Conservation (phyloP, 257 asterid species). For the Plantago major region DNA sequence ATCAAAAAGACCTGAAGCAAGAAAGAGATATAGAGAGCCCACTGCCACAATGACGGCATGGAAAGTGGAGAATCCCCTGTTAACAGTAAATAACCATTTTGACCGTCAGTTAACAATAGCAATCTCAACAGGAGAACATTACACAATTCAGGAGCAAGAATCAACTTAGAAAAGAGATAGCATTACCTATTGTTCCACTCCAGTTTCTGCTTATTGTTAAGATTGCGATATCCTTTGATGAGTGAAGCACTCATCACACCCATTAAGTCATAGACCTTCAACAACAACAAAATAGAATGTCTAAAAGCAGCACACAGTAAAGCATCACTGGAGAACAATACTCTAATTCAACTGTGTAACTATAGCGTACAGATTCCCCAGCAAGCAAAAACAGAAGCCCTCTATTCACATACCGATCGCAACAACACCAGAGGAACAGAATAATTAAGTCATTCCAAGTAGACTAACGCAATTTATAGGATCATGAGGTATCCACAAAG, state of each 20-base stretch:
- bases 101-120: background rate
- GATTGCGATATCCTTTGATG: conserved; percentile 63
- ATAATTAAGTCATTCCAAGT: no score
- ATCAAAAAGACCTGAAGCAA: conserved; percentile 51
- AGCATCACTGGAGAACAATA: no score
- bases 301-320: conserved; percentile 19
- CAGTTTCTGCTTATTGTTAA: conserved; percentile 51
- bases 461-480: no score
- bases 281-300: conserved; percentile 31
- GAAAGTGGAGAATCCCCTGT: conserved; percentile 91
- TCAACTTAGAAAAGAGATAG: conserved; percentile 14
- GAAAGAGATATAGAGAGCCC: conserved; percentile 65
- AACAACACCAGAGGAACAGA: no score
- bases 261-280: conserved; percentile 80
- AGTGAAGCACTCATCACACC: conserved; percentile 60
- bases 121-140: background rate
- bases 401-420: no score
- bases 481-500: no score
- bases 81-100: conserved; percentile 11
- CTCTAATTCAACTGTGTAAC: background rate
- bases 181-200: conserved; percentile 89
- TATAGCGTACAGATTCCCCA: no score
- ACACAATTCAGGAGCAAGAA: conserved; percentile 2
- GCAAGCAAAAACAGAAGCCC: no score
- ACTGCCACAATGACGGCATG: conserved; percentile 70